A percentile compares a stretch with the other conserved stretches of the same genome.
These are phyloP conservation scores for Aspergillus udagawae DNA, from an alignment of 2,329 filamentous ascomycete genomes.

Conservation along the genomic window DNA sequence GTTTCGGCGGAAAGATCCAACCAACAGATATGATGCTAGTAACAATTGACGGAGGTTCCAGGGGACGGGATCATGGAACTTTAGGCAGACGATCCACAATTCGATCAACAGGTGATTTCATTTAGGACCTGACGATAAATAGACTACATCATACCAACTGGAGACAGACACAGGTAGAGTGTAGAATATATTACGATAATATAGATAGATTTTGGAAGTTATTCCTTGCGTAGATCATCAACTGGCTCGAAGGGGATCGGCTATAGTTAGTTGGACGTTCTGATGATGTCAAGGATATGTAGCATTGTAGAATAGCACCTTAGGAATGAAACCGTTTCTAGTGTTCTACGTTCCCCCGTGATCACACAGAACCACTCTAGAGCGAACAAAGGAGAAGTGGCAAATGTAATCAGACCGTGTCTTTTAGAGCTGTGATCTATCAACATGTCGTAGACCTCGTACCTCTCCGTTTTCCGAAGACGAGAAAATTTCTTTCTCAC, in stretches of 20 bases:
- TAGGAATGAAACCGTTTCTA: neutral
- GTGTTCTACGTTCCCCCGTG: neutral
- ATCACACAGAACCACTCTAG: neutral
- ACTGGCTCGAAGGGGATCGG: neutral
- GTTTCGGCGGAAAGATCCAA: neutral
- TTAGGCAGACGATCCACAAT: conserved; percentile 2
- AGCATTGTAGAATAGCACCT: neutral
- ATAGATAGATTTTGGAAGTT: neutral
- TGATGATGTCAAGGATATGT: neutral
- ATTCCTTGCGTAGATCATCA: neutral
- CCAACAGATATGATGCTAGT: conserved; percentile 1
- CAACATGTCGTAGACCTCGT: neutral
- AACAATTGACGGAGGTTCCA: conserved; percentile 15
- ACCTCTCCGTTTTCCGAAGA: conserved; percentile 8
- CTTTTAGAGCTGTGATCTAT: conserved; percentile 4
- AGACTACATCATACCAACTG: neutral
- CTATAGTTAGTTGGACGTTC: neutral
- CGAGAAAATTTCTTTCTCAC: conserved; percentile 2
- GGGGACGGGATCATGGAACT: conserved; percentile 15
- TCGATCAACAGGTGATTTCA: neutral
- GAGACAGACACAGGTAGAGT: neutral
- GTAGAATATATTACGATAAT: neutral
- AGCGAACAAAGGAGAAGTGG: conserved; percentile 1
- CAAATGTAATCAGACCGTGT: neutral
- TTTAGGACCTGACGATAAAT: neutral